Base-by-base conservation (phyloP, 2,329 filamentous ascomycete species). In the Stagonosporopsis tanaceti region DNA sequence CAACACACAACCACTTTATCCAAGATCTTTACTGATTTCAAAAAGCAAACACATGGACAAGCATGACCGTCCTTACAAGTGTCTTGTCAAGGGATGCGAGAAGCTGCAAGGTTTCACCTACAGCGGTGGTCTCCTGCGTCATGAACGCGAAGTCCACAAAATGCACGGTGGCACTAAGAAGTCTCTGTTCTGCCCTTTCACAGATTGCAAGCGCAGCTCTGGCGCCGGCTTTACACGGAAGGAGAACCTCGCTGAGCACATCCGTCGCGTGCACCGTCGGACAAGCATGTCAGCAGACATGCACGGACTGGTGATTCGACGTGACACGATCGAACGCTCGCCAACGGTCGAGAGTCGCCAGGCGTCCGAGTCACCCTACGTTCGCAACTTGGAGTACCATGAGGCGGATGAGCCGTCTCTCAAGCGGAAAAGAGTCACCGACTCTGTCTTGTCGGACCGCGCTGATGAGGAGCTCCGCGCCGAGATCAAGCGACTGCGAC, bases 21-120 rank as follows among this genome's bases (percentile, higher is more conserved):
- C 20, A 28, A 37, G 15, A n/a, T 15, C n/a, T 11, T 15, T 20
- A 4, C 47, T 22, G 45, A 30, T 35, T 3, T 20, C 15, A 20
- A 35, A 47, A 50, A 96, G 92, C 74, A 97, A 98, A 80, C 94
- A 98, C 75, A 97, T 97, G 93, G 94, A 98, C 79, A 97, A 97
- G 76, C 94, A 98, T 75, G 93, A 97, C 67, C 85, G 94, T 12
- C 94, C 94, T 1, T 98, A 97, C 74, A 91, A 93, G 69, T 98
- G 94, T 76, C 83, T 81, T 22, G 88, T 89, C 40, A 84, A 86
- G n/a, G 90, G 90, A 35, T 97, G 94, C 77, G 92, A 94, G 70
- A 97, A 97, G 70, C 85, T 97, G 0, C 91, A 91, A 50, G 94
- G 94, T 1, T 98, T 98, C 76, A 98, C 94, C 1, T 98, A 98